Conservation (phyloP, 495 filamentous ascomycete genomes). For the Penicillium cinerascens region DNA sequence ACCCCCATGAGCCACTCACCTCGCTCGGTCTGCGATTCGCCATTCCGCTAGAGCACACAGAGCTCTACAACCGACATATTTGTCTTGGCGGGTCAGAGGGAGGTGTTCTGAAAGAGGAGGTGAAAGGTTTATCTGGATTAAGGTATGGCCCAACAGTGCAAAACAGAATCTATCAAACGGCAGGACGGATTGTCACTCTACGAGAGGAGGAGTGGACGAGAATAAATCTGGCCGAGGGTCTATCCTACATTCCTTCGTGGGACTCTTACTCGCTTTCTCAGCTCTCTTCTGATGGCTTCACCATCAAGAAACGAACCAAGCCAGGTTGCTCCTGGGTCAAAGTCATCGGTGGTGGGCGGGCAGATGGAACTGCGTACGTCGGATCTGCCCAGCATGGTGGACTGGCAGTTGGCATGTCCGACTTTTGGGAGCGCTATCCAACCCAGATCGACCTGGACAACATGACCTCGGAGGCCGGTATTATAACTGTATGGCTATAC, state of each 20-base stretch:
- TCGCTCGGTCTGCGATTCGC: constrained; percentile 36
- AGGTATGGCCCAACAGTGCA: constrained; percentile 31
- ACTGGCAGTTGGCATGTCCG: constrained; percentile 42
- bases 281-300: constrained; percentile 49
- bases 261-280: constrained; percentile 45
- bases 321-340: constrained; percentile 47
- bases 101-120: constrained; percentile 39
- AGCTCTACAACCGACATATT: constrained; percentile 38
- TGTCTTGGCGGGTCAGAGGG: constrained; percentile 34
- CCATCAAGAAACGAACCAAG: constrained; percentile 48
- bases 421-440: constrained; percentile 53
- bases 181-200: constrained; percentile 5
- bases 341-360: constrained; percentile 42
- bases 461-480: constrained; percentile 31
- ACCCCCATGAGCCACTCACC: constrained; percentile 29
- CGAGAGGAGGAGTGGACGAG: constrained; percentile 11
- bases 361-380: constrained; percentile 45
- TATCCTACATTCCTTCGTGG: constrained; percentile 43
- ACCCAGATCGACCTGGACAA: constrained; percentile 42
- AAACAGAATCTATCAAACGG: constrained; percentile 9
- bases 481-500: constrained; percentile 49
- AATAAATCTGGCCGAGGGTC: constrained; percentile 1
- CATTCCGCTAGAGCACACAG: constrained; percentile 31
- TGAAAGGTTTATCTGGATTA: constrained; percentile 39
- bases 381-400: constrained; percentile 44